These are phyloP conservation scores for Paracorniculantispora psalliotae DNA, from an alignment of 2,329 filamentous ascomycete species.

Conservation along the genomic window DNA sequence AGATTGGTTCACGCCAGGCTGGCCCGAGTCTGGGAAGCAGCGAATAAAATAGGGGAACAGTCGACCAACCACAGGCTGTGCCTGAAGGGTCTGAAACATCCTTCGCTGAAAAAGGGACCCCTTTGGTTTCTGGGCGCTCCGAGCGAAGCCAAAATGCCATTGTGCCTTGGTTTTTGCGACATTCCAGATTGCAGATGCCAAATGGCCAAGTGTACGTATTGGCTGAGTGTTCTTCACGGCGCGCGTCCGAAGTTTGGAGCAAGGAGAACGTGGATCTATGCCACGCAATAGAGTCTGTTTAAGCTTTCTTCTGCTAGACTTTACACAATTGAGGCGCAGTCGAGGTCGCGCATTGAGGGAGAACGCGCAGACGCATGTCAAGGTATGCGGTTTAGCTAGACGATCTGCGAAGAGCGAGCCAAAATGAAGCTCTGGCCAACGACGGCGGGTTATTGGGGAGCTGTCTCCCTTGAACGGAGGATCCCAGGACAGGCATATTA, in stretches of 20 bases:
- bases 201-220: background rate
- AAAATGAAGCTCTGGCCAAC: background rate
- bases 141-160: background rate
- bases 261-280: background rate
- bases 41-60: background rate
- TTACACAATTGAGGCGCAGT: background rate
- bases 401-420: background rate
- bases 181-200: background rate
- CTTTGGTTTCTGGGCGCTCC: background rate
- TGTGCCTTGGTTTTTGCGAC: background rate
- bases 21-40: background rate
- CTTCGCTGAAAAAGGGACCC: background rate
- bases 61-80: background rate
- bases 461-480: background rate
- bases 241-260: background rate
- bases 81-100: slow-evolving; percentile 5
- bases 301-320: background rate
- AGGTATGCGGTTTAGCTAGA: background rate
- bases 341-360: background rate
- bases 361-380: background rate
- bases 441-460: background rate
- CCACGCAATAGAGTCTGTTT: background rate
- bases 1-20: background rate
- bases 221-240: background rate
- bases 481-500: background rate